phyloP scores from a whole-genome alignment of 768 basidiomycete species.

The Pulveroboletus sp. region DNA sequence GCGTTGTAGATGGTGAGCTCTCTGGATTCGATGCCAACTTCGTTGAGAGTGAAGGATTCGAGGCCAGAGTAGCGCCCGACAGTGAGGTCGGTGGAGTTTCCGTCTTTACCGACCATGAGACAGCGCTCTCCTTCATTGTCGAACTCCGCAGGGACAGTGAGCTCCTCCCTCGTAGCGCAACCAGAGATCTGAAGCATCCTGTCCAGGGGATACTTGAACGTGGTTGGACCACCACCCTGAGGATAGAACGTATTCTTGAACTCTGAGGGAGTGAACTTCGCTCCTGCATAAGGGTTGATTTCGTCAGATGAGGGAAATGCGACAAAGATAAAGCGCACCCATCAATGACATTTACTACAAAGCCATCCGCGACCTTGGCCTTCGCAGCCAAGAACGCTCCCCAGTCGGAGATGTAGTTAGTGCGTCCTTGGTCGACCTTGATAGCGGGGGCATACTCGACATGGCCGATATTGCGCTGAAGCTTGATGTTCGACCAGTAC shows the following conservation, averaged over 20 bases:
- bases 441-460: constrained; percentile 25
- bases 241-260: not conserved
- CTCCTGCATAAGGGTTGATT: constrained; percentile 24
- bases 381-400: constrained; percentile 16
- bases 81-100: not conserved
- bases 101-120: not conserved
- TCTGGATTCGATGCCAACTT: not conserved
- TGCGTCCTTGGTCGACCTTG: constrained; percentile 22
- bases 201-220: not conserved
- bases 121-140: not conserved
- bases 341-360: constrained; percentile 34
- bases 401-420: constrained; percentile 26
- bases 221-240: not conserved
- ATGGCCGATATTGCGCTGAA: constrained; percentile 23
- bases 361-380: constrained; percentile 25
- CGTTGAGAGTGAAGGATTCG: not conserved
- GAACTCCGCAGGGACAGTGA: not conserved
- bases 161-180: not conserved
- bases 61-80: not conserved
- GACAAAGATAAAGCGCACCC: constrained; percentile 23
- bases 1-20: not conserved
- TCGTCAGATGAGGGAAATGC: constrained; percentile 23
- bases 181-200: not conserved
- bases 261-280: constrained; percentile 1
- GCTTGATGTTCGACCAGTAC: constrained; percentile 3